A percentile compares a stretch with the other conserved stretches of the same genome.
These are phyloP conservation scores for Iris macrosiphon DNA, from an alignment of 106 monocot genomes.

Conservation along the genomic window DNA sequence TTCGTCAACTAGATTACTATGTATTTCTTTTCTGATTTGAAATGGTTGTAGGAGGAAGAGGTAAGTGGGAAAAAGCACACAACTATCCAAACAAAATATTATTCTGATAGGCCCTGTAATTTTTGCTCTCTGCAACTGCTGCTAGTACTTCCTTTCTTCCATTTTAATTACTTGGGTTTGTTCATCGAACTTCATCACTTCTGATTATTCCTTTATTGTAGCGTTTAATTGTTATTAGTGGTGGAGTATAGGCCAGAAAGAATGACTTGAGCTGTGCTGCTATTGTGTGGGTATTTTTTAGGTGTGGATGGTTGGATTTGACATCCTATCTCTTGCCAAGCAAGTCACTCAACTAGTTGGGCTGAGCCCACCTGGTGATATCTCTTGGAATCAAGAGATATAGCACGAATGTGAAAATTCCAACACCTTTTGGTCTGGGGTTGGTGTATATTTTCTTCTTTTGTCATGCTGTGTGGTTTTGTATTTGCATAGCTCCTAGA, in stretches of 20 bases:
- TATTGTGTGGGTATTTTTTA: neutral
- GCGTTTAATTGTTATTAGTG: neutral
- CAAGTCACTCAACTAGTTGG: no score
- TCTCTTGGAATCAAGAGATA: no score
- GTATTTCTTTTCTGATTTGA: neutral
- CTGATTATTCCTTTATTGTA: neutral
- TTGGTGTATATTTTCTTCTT: no score
- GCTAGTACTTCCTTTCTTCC: neutral
- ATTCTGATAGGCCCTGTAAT: neutral
- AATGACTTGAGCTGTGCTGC: neutral
- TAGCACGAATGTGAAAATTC: no score
- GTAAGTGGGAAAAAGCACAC: neutral
- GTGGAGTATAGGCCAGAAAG: neutral
- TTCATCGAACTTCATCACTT: slow-evolving; percentile 2
- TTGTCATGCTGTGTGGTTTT: no score
- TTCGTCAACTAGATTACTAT: neutral
- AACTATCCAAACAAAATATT: neutral
- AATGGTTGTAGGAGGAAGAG: neutral
- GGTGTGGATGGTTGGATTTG: neutral
- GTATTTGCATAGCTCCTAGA: no score
- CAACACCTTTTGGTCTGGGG: no score
- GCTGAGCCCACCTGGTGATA: no score
- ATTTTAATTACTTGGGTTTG: neutral
- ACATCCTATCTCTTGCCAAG: no score
- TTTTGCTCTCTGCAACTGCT: neutral